Conservation (phyloP, 768 basidiomycete genomes). For the Naematelia aurantialba region DNA sequence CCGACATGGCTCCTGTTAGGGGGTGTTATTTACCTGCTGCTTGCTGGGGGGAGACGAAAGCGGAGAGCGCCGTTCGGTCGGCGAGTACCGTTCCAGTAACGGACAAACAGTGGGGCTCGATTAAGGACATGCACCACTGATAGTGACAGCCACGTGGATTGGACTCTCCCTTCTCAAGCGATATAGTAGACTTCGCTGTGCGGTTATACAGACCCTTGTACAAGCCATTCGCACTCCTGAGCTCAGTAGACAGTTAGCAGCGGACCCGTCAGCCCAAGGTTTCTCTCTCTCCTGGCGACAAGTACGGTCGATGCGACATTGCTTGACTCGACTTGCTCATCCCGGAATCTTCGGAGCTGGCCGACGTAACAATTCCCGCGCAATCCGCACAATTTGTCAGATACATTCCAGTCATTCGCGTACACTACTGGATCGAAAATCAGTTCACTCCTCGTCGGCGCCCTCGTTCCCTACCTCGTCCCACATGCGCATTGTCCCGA, state of each 20-base stretch:
- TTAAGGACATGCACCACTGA: too few species aligned
- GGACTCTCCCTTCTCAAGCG: slow-evolving; percentile 63
- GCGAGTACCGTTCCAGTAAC: background rate
- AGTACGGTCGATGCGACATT: background rate
- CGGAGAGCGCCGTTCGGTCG: background rate
- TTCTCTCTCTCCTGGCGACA: slow-evolving; percentile 8
- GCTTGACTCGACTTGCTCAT: background rate
- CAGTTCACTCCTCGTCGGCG: background rate
- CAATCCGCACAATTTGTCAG: too few species aligned
- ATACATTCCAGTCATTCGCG: too few species aligned
- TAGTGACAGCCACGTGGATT: slow-evolving; percentile 34
- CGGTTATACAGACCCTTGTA: too few species aligned
- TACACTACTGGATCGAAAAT: background rate
- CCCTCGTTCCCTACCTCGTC: slow-evolving; percentile 1
- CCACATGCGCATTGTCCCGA: background rate
- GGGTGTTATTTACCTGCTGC: background rate
- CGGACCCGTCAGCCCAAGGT: too few species aligned
- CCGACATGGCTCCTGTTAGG: background rate
- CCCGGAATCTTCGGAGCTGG: background rate
- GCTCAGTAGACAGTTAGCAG: too few species aligned
- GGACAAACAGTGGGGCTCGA: too few species aligned
- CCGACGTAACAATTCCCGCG: background rate
- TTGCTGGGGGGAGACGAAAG: background rate
- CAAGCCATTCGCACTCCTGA: too few species aligned
- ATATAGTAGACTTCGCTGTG: slow-evolving; percentile 52